These are phyloP conservation scores for Cyberlindnera maclurae DNA, from an alignment of 805 yeast species.

Conservation along the genomic window DNA sequence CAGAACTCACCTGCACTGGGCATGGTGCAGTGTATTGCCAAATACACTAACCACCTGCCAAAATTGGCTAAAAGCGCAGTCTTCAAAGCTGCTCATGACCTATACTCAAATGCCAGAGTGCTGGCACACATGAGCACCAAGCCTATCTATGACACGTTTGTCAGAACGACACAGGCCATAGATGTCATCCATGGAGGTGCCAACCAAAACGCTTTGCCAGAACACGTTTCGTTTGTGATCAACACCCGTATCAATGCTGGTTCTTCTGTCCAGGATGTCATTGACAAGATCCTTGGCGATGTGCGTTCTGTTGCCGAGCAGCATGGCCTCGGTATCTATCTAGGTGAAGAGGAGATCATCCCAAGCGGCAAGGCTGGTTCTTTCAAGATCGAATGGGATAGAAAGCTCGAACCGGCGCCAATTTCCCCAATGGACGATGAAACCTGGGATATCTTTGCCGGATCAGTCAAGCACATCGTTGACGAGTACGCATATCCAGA, in stretches of 20 bases:
- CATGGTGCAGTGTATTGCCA: slow-evolving; percentile 56
- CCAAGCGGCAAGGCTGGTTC: slow-evolving; percentile 22
- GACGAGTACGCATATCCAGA: slow-evolving; percentile 26
- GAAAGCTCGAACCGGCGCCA: slow-evolving; percentile 14
- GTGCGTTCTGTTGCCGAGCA: slow-evolving; percentile 15
- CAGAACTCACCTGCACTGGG: slow-evolving; percentile 47
- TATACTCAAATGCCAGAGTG: slow-evolving; percentile 31
- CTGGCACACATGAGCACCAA: slow-evolving; percentile 17
- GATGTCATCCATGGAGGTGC: slow-evolving; percentile 55
- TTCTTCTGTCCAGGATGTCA: slow-evolving; percentile 32
- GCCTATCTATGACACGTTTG: slow-evolving; percentile 9
- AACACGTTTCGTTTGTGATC: slow-evolving; percentile 36
- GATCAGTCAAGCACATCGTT: slow-evolving; percentile 13
- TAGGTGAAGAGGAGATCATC: slow-evolving; percentile 9
- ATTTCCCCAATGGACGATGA: slow-evolving; percentile 10
- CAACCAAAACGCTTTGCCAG: slow-evolving; percentile 75
- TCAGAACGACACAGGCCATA: slow-evolving; percentile 21
- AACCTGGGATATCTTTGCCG: slow-evolving; percentile 17
- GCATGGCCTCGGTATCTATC: slow-evolving; percentile 18
- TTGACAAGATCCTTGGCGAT: slow-evolving; percentile 23
- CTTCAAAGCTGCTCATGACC: slow-evolving; percentile 29
- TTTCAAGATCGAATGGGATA: slow-evolving; percentile 21
- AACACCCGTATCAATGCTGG: slow-evolving; percentile 64
- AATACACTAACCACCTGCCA: slow-evolving; percentile 27
- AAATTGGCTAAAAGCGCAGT: slow-evolving; percentile 24